Conservation (phyloP, 2,329 filamentous ascomycete species). For the Diplodia seriata region DNA sequence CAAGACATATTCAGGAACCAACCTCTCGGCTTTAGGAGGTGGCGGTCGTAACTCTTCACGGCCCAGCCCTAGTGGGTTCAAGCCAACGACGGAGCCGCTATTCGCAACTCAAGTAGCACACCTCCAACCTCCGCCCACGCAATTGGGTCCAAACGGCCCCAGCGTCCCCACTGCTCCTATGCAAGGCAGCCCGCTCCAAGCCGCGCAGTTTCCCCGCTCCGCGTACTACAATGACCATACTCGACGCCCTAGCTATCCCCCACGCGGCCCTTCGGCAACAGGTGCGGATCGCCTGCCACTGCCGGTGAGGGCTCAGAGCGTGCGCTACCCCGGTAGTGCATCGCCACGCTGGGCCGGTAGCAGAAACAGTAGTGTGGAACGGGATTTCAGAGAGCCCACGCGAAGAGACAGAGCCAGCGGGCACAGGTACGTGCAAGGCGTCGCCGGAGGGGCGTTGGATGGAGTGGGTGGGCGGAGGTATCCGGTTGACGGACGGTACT, state of each 20-base stretch:
- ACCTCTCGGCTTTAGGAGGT: constrained; percentile 36
- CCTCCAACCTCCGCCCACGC: constrained; percentile 40
- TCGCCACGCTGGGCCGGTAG: constrained; percentile 19
- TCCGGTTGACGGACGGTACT: constrained; percentile 30
- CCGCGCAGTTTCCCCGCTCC: constrained; percentile 3
- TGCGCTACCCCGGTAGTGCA: constrained; percentile 22
- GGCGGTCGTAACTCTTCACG: constrained; percentile 24
- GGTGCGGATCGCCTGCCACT: background rate
- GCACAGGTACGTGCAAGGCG: constrained; percentile 20
- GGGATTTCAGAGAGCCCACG: constrained; percentile 8
- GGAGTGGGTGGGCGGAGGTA: constrained; percentile 35
- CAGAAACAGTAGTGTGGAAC: constrained; percentile 23
- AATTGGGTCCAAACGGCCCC: constrained; percentile 38
- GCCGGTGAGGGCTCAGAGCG: constrained; percentile 21
- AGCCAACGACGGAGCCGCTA: constrained; percentile 53
- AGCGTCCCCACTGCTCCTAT: constrained; percentile 45
- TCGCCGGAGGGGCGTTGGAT: constrained; percentile 19
- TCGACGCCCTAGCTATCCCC: constrained; percentile 29
- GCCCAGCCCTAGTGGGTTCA: constrained; percentile 43
- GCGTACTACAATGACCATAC: constrained; percentile 23
- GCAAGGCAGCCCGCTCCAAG: background rate
- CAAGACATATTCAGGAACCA: constrained; percentile 31
- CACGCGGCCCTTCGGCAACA: constrained; percentile 8
- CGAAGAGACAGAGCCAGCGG: constrained; percentile 11
- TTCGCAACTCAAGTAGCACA: constrained; percentile 57